Percentiles rank a stretch among this genome's conserved stretches.
Evolutionary conservation across 2,329 filamentous ascomycete genomes (phyloP).

Genomic region (Ascochyta lentis): DNA sequence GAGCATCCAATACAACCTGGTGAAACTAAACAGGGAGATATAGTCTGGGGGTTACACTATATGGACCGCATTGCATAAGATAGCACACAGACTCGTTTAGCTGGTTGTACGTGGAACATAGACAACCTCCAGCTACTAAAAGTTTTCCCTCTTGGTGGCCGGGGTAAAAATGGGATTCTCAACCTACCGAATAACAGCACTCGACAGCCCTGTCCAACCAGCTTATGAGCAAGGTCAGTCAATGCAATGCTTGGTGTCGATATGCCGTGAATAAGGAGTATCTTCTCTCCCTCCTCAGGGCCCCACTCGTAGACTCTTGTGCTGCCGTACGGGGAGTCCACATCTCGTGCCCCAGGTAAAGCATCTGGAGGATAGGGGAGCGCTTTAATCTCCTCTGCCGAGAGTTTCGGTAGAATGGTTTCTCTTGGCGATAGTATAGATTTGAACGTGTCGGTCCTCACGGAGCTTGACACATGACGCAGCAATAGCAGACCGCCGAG

Average conservation of each 20-base stretch:
- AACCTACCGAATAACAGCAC: conserved; percentile 76
- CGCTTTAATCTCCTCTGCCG: conserved; percentile 21
- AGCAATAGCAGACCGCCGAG: conserved; percentile 36
- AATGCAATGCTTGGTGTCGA: conserved; percentile 77
- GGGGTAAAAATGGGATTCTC: neutral
- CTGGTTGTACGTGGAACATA: too few relatives aligned
- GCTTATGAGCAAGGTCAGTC: conserved; percentile 68
- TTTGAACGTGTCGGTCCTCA: conserved; percentile 21
- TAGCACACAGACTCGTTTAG: too few relatives aligned
- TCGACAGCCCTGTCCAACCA: conserved; percentile 71
- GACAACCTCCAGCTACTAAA: too few relatives aligned
- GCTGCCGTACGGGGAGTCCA: conserved; percentile 72
- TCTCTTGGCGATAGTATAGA: conserved; percentile 39
- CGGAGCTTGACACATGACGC: conserved; percentile 27
- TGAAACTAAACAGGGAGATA: too few relatives aligned
- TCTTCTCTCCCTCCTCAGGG: conserved; percentile 71
- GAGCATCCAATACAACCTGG: too few relatives aligned
- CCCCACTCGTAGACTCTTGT: conserved; percentile 84
- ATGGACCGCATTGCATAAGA: too few relatives aligned
- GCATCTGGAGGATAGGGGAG: conserved; percentile 71
- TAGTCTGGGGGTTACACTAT: too few relatives aligned
- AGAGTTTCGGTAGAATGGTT: conserved; percentile 35
- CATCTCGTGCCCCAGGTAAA: conserved; percentile 72
- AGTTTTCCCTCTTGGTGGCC: too few relatives aligned
- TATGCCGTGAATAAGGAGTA: conserved; percentile 81